These are phyloP conservation scores for Aurantiochytrium sp. DNA, from an alignment of 108 stramenopile genomes.

Conservation along the genomic window DNA sequence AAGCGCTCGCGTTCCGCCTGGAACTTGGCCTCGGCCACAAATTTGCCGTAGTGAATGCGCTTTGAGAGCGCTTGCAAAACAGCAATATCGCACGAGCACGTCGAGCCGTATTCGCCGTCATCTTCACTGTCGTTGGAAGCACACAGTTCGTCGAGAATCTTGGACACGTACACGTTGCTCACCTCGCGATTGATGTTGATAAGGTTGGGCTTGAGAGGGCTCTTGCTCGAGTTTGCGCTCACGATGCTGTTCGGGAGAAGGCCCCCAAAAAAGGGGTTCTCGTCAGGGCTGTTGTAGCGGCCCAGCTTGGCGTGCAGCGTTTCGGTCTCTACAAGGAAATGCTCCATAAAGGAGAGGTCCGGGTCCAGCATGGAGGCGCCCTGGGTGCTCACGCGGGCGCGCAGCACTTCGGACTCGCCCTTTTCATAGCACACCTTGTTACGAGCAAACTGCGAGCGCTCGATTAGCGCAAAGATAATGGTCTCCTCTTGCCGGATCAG, in stretches of 20 bases:
- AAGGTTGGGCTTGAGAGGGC: constrained; percentile 51
- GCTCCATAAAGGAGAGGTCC: constrained; percentile 73
- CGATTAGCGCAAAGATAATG: constrained; percentile 95
- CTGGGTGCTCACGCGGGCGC: constrained; percentile 49
- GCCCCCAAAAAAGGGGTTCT: constrained; percentile 86
- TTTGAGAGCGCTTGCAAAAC: constrained; percentile 76
- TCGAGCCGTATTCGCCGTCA: constrained; percentile 92
- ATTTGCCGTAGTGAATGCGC: constrained; percentile 92
- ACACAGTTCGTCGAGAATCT: constrained; percentile 30
- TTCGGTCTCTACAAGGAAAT: constrained; percentile 87
- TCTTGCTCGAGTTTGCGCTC: neutral
- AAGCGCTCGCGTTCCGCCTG: constrained; percentile 70
- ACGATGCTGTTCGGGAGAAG: constrained; percentile 58
- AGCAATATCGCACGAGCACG: constrained; percentile 75
- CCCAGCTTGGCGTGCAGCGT: constrained; percentile 80
- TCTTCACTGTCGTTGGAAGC: constrained; percentile 44
- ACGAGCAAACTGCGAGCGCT: constrained; percentile 83
- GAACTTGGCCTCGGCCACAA: constrained; percentile 95
- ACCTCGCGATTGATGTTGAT: constrained; percentile 71
- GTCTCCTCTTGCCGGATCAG: constrained; percentile 74
- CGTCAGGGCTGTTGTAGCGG: constrained; percentile 95
- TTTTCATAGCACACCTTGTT: constrained; percentile 69
- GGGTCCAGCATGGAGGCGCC: constrained; percentile 41
- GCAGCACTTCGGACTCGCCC: neutral
- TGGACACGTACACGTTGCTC: constrained; percentile 65